These are phyloP conservation scores for Heterobasidion parviporum DNA, from an alignment of 1,284 basidiomycete species.

Conservation along the genomic window DNA sequence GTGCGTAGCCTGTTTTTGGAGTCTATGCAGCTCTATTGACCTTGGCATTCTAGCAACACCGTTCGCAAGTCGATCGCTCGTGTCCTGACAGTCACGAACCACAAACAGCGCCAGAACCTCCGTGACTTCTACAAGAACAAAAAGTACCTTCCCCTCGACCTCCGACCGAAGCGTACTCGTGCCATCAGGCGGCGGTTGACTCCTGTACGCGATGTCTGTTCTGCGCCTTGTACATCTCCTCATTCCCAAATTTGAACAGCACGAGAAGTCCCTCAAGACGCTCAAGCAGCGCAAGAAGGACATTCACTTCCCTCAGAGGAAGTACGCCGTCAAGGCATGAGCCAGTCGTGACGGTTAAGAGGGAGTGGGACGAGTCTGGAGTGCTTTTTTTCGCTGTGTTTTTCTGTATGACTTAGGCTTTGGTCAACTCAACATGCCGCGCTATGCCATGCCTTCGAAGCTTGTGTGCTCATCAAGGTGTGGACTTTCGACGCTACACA, in stretches of 20 bases:
- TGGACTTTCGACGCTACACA: not conserved
- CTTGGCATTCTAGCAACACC: slow-evolving; percentile 57
- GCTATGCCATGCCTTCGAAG: slow-evolving; percentile 6
- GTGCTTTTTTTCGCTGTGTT: slow-evolving; percentile 17
- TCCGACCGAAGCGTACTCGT: slow-evolving; percentile 97
- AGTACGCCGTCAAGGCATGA: slow-evolving; percentile 82
- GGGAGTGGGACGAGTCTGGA: slow-evolving; percentile 14
- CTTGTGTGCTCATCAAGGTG: not conserved
- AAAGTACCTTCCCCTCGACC: slow-evolving; percentile 96
- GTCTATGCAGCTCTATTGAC: slow-evolving; percentile 3
- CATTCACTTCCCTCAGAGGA: slow-evolving; percentile 83
- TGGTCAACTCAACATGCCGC: slow-evolving; percentile 5
- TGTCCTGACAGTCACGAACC: slow-evolving; percentile 97
- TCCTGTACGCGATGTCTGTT: slow-evolving; percentile 44
- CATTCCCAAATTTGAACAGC: slow-evolving; percentile 32
- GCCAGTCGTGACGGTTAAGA: slow-evolving; percentile 15
- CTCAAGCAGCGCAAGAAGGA: slow-evolving; percentile 91
- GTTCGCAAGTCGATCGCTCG: slow-evolving; percentile 99
- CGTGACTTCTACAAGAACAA: slow-evolving; percentile 98
- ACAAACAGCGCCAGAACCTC: slow-evolving; percentile 95
- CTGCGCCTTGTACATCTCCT: slow-evolving; percentile 6
- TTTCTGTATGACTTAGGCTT: slow-evolving; percentile 34
- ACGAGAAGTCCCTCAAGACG: slow-evolving; percentile 79
- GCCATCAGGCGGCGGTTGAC: slow-evolving; percentile 96
- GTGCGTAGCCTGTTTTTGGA: slow-evolving; percentile 42